Conservation (phyloP, 768 basidiomycete genomes). For the Collybia nuda region DNA sequence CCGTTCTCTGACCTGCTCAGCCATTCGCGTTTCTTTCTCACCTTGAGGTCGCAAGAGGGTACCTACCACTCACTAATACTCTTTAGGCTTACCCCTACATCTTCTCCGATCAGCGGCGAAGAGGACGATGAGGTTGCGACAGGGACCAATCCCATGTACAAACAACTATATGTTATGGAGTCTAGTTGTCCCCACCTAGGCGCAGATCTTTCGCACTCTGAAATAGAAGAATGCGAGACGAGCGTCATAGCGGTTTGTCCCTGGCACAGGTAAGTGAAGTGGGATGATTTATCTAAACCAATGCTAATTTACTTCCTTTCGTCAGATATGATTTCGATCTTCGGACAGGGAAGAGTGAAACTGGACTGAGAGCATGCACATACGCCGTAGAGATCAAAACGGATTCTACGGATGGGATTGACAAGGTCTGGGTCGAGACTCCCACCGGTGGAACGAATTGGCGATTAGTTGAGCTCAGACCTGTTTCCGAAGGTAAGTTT, state of each 20-base stretch:
- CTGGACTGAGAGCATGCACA: conserved; percentile 67
- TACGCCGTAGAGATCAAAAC: conserved; percentile 54
- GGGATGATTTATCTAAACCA: not conserved
- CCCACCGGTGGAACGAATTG: conserved; percentile 55
- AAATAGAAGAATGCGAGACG: conserved; percentile 67
- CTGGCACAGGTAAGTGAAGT: conserved; percentile 59
- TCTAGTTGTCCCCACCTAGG: conserved; percentile 79
- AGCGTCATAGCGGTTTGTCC: conserved; percentile 70
- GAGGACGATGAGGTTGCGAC: conserved; percentile 2
- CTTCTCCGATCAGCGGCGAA: conserved; percentile 7
- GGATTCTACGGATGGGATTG: conserved; percentile 33
- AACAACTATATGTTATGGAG: conserved; percentile 78
- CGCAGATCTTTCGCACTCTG: conserved; percentile 77
- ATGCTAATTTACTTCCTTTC: not conserved
- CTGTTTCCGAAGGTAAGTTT: conserved; percentile 67
- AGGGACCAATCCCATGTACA: conserved; percentile 16
- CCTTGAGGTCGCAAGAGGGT: conserved; percentile 57
- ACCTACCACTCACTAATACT: conserved; percentile 62
- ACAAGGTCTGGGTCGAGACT: conserved; percentile 58
- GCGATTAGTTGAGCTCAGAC: conserved; percentile 65
- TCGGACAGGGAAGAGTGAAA: conserved; percentile 68
- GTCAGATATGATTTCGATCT: conserved; percentile 72
- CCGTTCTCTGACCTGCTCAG: conserved; percentile 42
- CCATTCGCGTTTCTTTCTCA: conserved; percentile 61
- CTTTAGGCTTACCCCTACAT: conserved; percentile 53